Evolutionary conservation across 305 asterid species (phyloP).

Genomic region (Galium porrigens): DNA sequence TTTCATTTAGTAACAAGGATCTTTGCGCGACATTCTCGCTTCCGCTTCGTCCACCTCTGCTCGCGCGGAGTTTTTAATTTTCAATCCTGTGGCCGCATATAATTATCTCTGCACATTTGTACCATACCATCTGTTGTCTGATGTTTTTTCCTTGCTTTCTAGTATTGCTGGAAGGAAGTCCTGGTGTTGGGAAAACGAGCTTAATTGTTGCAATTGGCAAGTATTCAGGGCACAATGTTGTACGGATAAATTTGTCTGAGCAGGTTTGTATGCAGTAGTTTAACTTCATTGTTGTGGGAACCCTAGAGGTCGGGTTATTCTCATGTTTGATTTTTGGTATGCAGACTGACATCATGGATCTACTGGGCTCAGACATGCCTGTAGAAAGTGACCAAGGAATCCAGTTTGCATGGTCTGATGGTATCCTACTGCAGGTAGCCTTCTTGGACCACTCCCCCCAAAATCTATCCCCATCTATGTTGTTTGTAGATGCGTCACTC

Average conservation of each 20-base stretch:
- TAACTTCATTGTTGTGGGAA: not conserved
- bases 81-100: not conserved
- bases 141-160: conserved; percentile 23
- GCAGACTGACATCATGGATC: conserved; percentile 97
- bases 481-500: conserved; percentile 5
- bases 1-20: conserved; percentile 5
- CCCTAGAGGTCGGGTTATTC: not conserved
- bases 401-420: conserved; percentile 98
- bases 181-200: conserved; percentile 99
- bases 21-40: no score
- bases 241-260: conserved; percentile 88
- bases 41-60: no score
- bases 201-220: conserved; percentile 76
- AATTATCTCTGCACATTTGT: not conserved
- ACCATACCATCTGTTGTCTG: conserved; percentile 12
- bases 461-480: no score
- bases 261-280: conserved; percentile 38
- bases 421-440: conserved; percentile 85
- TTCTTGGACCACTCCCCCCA: not conserved
- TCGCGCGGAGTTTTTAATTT: no score
- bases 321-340: conserved; percentile 16
- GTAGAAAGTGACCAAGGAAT: conserved; percentile 83
- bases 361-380: conserved; percentile 94
- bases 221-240: conserved; percentile 87
- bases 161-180: conserved; percentile 98